A percentile compares a stretch with the other conserved stretches of the same genome.
Conservation (phyloP, 345 rosid genomes). For the Capsella bursapastoris region DNA sequence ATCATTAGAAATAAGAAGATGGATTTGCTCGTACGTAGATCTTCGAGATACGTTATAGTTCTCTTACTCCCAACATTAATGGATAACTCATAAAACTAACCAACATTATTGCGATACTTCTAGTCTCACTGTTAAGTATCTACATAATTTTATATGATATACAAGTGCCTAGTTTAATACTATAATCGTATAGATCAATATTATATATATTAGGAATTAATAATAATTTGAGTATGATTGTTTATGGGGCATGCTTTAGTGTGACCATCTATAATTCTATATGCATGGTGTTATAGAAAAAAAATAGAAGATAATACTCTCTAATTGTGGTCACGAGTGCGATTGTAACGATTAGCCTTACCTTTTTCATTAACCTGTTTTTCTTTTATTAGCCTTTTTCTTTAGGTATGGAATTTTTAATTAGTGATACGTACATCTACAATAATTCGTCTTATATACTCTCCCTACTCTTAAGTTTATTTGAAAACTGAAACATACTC, state of each 20-base stretch:
- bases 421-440: not conserved
- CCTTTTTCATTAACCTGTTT: conserved; percentile 1
- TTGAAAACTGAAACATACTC: not conserved
- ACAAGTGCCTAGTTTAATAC: not conserved
- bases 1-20: conserved; percentile 4
- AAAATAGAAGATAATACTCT: not conserved
- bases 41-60: conserved; percentile 1
- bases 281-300: not conserved
- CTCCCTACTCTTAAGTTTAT: not conserved
- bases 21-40: conserved; percentile 9
- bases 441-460: conserved; percentile 3
- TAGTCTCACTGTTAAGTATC: not conserved
- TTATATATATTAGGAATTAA: not conserved
- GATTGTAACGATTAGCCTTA: conserved; percentile 17
- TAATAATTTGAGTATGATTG: conserved; percentile 7
- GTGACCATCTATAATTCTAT: not conserved
- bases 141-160: not conserved
- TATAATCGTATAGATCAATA: not conserved
- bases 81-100: not conserved
- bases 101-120: not conserved
- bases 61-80: not conserved
- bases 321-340: conserved; percentile 16
- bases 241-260: conserved; percentile 20
- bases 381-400: conserved; percentile 11
- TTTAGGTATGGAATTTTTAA: not conserved